Conservation (phyloP, 148 eudicot genomes). For the Hydrangea macrophylla region DNA sequence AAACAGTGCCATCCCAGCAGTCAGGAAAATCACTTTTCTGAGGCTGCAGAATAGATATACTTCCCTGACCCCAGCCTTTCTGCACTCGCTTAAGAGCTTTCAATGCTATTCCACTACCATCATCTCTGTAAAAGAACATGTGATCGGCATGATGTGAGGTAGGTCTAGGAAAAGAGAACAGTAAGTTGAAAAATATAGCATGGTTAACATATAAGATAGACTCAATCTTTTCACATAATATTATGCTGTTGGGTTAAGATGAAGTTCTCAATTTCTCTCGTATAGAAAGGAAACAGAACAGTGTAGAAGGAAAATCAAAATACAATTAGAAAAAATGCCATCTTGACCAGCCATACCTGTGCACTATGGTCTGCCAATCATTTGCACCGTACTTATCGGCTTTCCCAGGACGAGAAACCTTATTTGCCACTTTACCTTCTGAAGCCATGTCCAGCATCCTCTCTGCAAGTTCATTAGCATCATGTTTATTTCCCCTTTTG, state of each 20-base stretch:
- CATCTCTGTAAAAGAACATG: slow-evolving; percentile 54
- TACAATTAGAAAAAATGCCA: neutral
- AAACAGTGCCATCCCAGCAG: slow-evolving; percentile 42
- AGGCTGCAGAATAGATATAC: slow-evolving; percentile 42
- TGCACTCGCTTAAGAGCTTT: slow-evolving; percentile 66
- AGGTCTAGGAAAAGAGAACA: slow-evolving; percentile 5
- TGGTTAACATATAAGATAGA: neutral
- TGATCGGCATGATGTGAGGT: slow-evolving; percentile 10
- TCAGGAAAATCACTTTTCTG: slow-evolving; percentile 42
- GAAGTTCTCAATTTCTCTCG: too few species aligned
- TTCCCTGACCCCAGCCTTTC: slow-evolving; percentile 95
- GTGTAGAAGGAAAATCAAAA: neutral
- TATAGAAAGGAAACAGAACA: neutral
- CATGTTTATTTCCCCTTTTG: slow-evolving; percentile 62
- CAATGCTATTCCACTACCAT: slow-evolving; percentile 69
- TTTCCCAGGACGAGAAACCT: slow-evolving; percentile 27
- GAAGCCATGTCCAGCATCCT: slow-evolving; percentile 68
- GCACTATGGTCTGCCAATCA: slow-evolving; percentile 68
- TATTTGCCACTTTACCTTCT: slow-evolving; percentile 41
- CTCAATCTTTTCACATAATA: neutral
- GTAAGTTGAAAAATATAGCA: neutral
- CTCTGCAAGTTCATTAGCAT: slow-evolving; percentile 73
- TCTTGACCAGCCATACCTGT: slow-evolving; percentile 55
- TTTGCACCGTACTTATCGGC: slow-evolving; percentile 31
- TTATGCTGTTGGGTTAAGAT: neutral